Percentiles rank a stretch among this genome's conserved stretches.
Evolutionary conservation across 768 basidiomycete species (phyloP).

Genomic region (Macrolepiota fuliginosa): DNA sequence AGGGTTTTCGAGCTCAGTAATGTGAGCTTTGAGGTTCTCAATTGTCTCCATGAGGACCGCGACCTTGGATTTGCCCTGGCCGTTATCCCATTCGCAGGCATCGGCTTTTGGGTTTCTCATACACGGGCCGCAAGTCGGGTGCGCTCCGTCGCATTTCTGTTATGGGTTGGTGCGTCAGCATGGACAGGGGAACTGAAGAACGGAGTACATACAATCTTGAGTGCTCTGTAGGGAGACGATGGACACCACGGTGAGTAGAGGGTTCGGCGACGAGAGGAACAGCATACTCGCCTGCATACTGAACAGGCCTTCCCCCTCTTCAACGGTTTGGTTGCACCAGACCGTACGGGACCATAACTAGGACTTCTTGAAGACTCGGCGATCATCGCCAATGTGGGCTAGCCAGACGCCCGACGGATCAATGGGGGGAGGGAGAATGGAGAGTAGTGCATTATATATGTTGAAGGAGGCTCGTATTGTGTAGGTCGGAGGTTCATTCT

Average conservation of each 20-base stretch:
- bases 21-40: conserved; percentile 50
- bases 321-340: conserved; percentile 37
- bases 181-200: not conserved
- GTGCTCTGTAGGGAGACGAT: conserved; percentile 29
- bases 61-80: conserved; percentile 56
- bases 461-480: not conserved
- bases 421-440: conserved; percentile 23
- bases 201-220: conserved; percentile 44
- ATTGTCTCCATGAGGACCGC: conserved; percentile 61
- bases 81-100: conserved; percentile 72
- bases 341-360: conserved; percentile 23
- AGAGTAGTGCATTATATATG: conserved; percentile 34
- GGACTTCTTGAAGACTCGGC: conserved; percentile 32
- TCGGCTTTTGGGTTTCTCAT: conserved; percentile 54
- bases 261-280: not conserved
- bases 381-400: conserved; percentile 35
- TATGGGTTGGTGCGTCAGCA: conserved; percentile 2
- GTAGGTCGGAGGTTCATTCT: conserved; percentile 6
- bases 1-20: conserved; percentile 57
- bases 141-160: conserved; percentile 64
- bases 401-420: conserved; percentile 34
- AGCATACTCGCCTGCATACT: conserved; percentile 43
- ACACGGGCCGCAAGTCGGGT: conserved; percentile 67
- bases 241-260: conserved; percentile 4
- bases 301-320: conserved; percentile 55